phyloP scores from a whole-genome alignment of 78 protist species.

The Chrysochromulina parva region DNA sequence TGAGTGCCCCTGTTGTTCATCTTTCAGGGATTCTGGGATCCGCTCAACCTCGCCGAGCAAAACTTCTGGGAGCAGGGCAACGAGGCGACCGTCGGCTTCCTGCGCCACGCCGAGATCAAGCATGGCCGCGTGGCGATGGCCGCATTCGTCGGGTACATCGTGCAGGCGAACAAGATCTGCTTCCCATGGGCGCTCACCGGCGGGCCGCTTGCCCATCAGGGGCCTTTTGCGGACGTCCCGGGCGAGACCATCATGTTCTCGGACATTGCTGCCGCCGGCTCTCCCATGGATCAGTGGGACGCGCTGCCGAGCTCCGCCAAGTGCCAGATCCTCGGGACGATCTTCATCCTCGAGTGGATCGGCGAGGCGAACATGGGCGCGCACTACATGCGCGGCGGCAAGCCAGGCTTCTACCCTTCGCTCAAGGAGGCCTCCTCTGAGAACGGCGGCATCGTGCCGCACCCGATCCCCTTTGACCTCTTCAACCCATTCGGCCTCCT shows the following conservation, averaged over 20 bases:
- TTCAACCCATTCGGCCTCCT: background rate
- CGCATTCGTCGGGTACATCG: background rate
- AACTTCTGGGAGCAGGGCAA: background rate
- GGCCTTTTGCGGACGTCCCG: no score
- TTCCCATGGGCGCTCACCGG: background rate
- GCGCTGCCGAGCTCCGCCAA: background rate
- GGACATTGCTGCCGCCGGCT: background rate
- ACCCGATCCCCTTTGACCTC: background rate
- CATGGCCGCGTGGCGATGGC: constrained; percentile 21
- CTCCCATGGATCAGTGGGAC: background rate
- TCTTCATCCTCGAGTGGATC: background rate
- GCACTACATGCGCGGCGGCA: constrained; percentile 16
- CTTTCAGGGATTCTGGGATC: background rate
- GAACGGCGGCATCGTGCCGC: no score
- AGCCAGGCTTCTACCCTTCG: background rate
- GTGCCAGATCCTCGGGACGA: background rate
- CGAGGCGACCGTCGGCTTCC: constrained; percentile 9
- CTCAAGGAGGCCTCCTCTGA: no score
- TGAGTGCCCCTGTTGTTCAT: no score
- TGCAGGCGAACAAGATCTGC: background rate
- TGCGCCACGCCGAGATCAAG: constrained; percentile 10
- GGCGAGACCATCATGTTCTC: background rate
- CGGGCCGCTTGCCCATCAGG: background rate
- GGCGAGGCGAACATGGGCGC: background rate
- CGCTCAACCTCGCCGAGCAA: background rate